Evolutionary conservation across 2,329 filamentous ascomycete genomes (phyloP), one percentile per base, ranked within the genome.

Genomic region (Tolypocladium tundrense): DNA sequence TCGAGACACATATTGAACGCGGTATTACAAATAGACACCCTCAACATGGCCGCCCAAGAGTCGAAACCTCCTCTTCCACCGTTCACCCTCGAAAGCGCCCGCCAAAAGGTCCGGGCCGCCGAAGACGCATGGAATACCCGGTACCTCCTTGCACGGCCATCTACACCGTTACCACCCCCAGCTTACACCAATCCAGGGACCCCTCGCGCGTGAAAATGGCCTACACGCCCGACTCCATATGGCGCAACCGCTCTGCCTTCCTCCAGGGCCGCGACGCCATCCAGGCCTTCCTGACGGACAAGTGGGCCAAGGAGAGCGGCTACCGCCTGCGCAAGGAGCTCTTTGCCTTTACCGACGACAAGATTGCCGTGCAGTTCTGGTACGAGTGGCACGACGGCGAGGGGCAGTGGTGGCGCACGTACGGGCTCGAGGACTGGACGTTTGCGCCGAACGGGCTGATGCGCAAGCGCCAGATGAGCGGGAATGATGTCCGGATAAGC

Each of bases 351-450:
- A 79, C 75, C 0, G 85, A 86, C 42, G 78, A 93, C 71, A 88
- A 78, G 72, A 93, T 92, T 62, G 90, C 90, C 1, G 91, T 95
- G 27, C 90, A 96, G 68, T 95, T 94, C 70, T 95, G 90, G 90
- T 95, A 93, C 66, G 88, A 95, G 71, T 92, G 85, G 73, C 81
- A 85, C 62, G 88, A 93, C 66, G 73, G 73, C 9, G 65, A 78
- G 1, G 86, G 88, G 42, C 85, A 90, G 69, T 96, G 90, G 90
- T 92, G 88, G 79, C 80, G 90, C n/a, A 91, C 88, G 51, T 95
- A 95, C 67, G 91, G 91, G 0, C 79, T 95, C 13, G 88, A 91
- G 67, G 87, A 91, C 67, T 90, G 87, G 88, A 90, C 87, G 0
- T 90, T 90, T 70, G 84, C 83, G 0, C 76, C 80, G 1, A 81